These are phyloP conservation scores for Graphilbum fragrans DNA, from an alignment of 2,329 filamentous ascomycete genomes.

Conservation along the genomic window DNA sequence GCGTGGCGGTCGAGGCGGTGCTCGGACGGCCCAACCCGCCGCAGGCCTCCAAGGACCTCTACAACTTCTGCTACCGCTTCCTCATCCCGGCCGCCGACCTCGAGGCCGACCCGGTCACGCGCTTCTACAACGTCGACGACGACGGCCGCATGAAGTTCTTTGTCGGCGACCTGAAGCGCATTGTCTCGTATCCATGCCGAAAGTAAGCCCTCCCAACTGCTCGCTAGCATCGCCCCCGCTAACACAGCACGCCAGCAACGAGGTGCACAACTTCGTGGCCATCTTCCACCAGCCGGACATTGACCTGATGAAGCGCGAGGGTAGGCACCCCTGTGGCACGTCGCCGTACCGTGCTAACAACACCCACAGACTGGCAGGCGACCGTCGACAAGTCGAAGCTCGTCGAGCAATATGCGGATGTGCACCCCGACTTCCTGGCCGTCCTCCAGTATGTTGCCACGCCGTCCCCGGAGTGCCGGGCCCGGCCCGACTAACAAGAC, in stretches of 20 bases:
- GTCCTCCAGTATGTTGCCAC: constrained; percentile 3
- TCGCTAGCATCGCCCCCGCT: neutral
- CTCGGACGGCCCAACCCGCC: constrained; percentile 15
- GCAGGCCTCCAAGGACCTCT: constrained; percentile 13
- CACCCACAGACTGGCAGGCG: constrained; percentile 19
- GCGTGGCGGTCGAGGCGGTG: constrained; percentile 16
- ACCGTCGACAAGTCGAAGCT: constrained; percentile 17
- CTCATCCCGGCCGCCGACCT: constrained; percentile 18
- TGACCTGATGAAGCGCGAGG: constrained; percentile 9
- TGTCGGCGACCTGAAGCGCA: constrained; percentile 13
- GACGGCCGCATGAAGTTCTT: constrained; percentile 16
- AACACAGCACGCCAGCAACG: constrained; percentile 2
- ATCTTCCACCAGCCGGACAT: constrained; percentile 17
- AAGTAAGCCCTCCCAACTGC: constrained; percentile 11
- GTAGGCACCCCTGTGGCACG: constrained; percentile 5
- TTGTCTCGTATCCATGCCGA: constrained; percentile 22
- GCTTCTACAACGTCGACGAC: constrained; percentile 16
- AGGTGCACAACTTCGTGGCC: constrained; percentile 22
- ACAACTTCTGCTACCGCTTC: constrained; percentile 24
- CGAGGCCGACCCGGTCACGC: constrained; percentile 18
- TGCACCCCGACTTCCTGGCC: constrained; percentile 15
- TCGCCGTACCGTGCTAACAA: neutral
- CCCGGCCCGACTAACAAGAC: too few relatives aligned
- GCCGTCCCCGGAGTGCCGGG: too few relatives aligned
- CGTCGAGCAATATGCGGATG: constrained; percentile 16